These are phyloP conservation scores for Balakata baccata DNA, from an alignment of 345 rosid genomes.

Conservation along the genomic window DNA sequence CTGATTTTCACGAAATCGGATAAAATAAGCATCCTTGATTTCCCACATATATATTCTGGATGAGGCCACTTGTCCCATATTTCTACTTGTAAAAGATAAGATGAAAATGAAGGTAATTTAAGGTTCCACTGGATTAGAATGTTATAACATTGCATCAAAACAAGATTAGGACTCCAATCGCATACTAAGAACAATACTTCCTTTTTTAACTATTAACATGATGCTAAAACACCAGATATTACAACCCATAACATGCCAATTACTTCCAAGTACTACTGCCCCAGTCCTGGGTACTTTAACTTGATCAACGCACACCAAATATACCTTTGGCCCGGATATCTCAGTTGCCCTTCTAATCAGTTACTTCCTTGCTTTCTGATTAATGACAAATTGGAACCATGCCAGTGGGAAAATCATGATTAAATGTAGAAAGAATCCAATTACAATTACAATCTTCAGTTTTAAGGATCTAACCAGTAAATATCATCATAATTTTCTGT, in stretches of 20 bases:
- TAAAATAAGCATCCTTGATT: neutral
- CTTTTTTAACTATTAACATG: neutral
- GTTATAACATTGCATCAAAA: neutral
- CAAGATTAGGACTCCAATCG: neutral
- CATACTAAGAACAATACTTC: neutral
- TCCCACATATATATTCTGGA: neutral
- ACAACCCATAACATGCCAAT: neutral
- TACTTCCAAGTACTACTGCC: neutral
- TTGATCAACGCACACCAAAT: neutral
- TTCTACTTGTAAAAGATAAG: neutral
- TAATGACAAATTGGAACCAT: neutral
- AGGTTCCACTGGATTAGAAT: neutral
- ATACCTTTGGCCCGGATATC: neutral
- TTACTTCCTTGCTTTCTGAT: neutral
- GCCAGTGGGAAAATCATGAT: neutral
- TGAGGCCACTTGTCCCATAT: neutral
- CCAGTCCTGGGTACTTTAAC: neutral
- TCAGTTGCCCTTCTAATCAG: neutral
- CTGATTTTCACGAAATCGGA: too few relatives aligned
- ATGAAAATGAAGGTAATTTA: neutral
- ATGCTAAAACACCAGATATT: neutral
- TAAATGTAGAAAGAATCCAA: neutral
- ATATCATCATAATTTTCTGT: neutral
- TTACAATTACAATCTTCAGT: neutral
- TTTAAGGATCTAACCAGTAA: neutral